Conservation (phyloP, 495 filamentous ascomycete genomes). For the Lineolata rhizophorae region DNA sequence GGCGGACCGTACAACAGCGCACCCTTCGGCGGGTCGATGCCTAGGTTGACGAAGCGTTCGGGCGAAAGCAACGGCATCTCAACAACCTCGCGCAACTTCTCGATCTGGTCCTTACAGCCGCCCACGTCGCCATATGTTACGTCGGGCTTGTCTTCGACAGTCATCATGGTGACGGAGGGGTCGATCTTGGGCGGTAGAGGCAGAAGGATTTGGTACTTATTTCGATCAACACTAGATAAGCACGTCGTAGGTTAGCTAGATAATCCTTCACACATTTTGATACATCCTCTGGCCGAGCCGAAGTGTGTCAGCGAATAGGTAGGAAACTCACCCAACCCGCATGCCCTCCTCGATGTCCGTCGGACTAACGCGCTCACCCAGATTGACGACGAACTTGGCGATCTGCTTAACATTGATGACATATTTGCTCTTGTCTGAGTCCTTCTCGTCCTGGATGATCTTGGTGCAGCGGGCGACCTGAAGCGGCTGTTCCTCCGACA, state of each 20-base stretch:
- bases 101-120: constrained; percentile 97
- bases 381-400: constrained; percentile 96
- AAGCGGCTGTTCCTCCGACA: constrained; percentile 92
- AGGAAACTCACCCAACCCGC: constrained; percentile 53
- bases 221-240: constrained; percentile 58
- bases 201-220: constrained; percentile 96
- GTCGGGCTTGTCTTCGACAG: constrained; percentile 97
- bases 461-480: constrained; percentile 97
- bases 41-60: constrained; percentile 88
- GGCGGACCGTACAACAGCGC: constrained; percentile 92
- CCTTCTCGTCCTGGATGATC: constrained; percentile 94
- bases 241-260: no score
- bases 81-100: constrained; percentile 95
- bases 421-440: constrained; percentile 97
- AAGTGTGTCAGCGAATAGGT: constrained; percentile 2
- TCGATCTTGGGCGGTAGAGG: constrained; percentile 98
- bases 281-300: no score
- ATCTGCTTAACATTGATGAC: constrained; percentile 99
- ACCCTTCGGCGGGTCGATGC: constrained; percentile 96
- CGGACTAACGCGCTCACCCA: constrained; percentile 88
- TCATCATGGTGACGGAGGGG: constrained; percentile 99
- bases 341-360: constrained; percentile 99
- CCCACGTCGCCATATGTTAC: constrained; percentile 98
- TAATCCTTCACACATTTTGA: no score
- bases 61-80: constrained; percentile 94